Base-by-base conservation (phyloP, 495 filamentous ascomycete genomes). In the Cercophora sp. region DNA sequence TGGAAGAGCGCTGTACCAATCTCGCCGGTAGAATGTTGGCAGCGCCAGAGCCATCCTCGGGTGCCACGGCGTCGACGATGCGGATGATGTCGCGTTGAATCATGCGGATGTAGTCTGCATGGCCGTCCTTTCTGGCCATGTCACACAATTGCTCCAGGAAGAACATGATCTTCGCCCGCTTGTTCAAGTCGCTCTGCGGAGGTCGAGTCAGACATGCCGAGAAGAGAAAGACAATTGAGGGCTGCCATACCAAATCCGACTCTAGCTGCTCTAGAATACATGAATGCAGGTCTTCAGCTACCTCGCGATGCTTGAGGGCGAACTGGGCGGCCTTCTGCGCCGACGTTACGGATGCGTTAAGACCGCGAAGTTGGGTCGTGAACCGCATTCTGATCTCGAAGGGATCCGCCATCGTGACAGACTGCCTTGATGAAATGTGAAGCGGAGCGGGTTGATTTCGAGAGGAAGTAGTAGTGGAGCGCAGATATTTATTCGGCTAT, bases 301-400 rank as follows among this genome's bases (percentile, higher is more conserved):
- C 83, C 60, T 97, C 92, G 51, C 83, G 78, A 72, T 93, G 86
- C 65, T 89, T 94, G 42, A 97, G 79, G 11, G 93, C 93, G 84
- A 92, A 99, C 60, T 89, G 85, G 18, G 93, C 93, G 1, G 91
- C 88, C 77, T 96, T 95, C 57, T 91, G 88, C 6, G 89, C 85
- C 1, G 91, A 91, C 8, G 86, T 88, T 32, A 90, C 82, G 5
- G 88, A 89, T 9, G 94, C 94, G 59, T 89, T 95, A 22, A 99
- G 81, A 60, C 90, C 85, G 44, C 90, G 85, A 4, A 99, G 81
- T 58, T 89, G 87, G 41, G 76, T 78, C 10, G 90, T 96, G 71
- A 99, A 99, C 63, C 91, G 89, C 81, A 99, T 89, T 61, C 93
- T 91, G 51, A 96, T 91, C 75, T 97, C 92, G 72, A 99, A 99